These are phyloP conservation scores for Kurtzmaniella quercitrusa DNA, from an alignment of 1,139 yeast species.

Conservation along the genomic window DNA sequence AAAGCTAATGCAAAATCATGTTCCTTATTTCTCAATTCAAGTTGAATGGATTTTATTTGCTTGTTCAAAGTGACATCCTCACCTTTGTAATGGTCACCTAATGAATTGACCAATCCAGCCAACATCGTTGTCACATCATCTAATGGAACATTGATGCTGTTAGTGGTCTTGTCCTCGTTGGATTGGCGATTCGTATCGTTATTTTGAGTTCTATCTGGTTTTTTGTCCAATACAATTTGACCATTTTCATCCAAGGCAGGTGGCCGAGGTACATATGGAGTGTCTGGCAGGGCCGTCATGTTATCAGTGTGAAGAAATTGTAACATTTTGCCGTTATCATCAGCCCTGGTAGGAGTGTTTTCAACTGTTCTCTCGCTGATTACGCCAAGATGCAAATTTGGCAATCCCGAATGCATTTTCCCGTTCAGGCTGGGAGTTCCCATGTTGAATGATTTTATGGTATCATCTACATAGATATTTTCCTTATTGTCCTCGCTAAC, in stretches of 20 bases:
- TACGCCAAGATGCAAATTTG: conserved; percentile 28
- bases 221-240: conserved; percentile 13
- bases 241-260: conserved; percentile 35
- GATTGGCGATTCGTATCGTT: conserved; percentile 1
- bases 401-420: conserved; percentile 13
- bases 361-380: conserved; percentile 36
- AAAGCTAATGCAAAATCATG: conserved; percentile 14
- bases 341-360: conserved; percentile 23
- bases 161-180: neutral
- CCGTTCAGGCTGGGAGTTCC: conserved; percentile 28
- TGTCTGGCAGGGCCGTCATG: neutral
- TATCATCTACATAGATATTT: conserved; percentile 36
- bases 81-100: conserved; percentile 36
- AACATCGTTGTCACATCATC: conserved; percentile 35
- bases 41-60: conserved; percentile 18
- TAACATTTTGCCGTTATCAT: conserved; percentile 8
- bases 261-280: conserved; percentile 27
- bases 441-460: conserved; percentile 23
- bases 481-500: conserved; percentile 37
- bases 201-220: conserved; percentile 2
- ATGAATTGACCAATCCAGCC: conserved; percentile 40
- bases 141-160: conserved; percentile 19
- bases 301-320: neutral
- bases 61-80: conserved; percentile 20
- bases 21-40: conserved; percentile 18